Evolutionary conservation across 2,329 filamentous ascomycete species (phyloP).

Genomic region (Venturia pyrina): DNA sequence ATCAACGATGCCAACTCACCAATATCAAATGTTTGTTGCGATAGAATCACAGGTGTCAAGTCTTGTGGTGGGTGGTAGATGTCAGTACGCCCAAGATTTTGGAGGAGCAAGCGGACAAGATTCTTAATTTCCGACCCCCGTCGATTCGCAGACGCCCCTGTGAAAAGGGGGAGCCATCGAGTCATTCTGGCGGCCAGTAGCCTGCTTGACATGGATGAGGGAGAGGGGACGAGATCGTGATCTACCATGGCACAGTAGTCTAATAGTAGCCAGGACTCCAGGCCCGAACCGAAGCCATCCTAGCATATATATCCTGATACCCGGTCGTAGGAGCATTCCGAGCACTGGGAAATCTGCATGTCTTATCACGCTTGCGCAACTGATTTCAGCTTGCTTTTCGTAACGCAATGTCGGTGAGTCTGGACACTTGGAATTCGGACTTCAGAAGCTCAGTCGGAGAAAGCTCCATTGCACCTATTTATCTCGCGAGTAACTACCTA

Average conservation of each 20-base stretch:
- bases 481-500: background rate
- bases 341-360: background rate
- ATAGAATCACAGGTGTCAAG: background rate
- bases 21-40: background rate
- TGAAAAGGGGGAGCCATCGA: background rate
- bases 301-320: background rate
- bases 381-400: background rate
- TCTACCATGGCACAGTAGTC: background rate
- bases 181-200: background rate
- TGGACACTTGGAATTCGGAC: background rate
- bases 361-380: background rate
- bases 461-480: background rate
- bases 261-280: background rate
- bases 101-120: background rate
- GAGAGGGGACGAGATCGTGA: background rate
- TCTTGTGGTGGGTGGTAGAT: background rate
- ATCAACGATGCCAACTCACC: background rate
- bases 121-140: background rate
- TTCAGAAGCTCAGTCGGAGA: background rate
- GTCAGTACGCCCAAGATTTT: background rate
- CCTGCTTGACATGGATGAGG: background rate
- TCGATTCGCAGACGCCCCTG: background rate
- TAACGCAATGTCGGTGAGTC: background rate
- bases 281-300: constrained; percentile 5
- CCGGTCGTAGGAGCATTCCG: background rate